Percentiles rank a stretch among this genome's conserved stretches.
Evolutionary conservation across 345 rosid genomes (phyloP).

Genomic region (Ceriops tagal): DNA sequence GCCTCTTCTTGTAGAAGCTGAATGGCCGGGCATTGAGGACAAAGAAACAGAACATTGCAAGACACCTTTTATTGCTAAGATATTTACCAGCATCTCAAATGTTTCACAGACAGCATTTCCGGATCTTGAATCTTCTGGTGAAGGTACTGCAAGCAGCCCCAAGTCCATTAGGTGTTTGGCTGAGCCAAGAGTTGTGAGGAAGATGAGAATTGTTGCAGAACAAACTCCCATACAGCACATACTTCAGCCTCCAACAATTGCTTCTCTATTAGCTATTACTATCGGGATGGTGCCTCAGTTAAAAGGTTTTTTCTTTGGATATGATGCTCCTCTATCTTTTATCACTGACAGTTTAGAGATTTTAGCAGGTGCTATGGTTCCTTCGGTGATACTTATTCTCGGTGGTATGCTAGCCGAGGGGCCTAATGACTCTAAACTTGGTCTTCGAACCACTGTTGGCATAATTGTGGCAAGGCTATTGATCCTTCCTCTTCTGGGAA

Average conservation of each 20-base stretch:
- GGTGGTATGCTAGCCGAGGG: conserved; percentile 98
- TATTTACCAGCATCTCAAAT: conserved; percentile 52
- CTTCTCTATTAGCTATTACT: conserved; percentile 78
- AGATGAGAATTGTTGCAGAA: conserved; percentile 80
- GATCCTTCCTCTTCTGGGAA: conserved; percentile 79
- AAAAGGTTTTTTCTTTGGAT: conserved; percentile 62
- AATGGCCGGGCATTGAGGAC: conserved; percentile 96
- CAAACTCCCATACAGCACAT: conserved; percentile 87
- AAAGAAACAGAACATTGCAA: conserved; percentile 86
- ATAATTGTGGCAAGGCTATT: conserved; percentile 70
- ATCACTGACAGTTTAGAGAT: conserved; percentile 83
- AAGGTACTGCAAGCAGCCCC: conserved; percentile 47
- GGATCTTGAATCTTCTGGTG: conserved; percentile 48
- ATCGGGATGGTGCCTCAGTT: conserved; percentile 75
- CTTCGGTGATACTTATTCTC: conserved; percentile 95
- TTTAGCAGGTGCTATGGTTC: conserved; percentile 85
- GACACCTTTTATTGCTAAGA: conserved; percentile 73
- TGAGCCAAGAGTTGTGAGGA: conserved; percentile 87
- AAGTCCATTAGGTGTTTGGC: conserved; percentile 69
- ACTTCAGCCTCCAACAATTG: conserved; percentile 89
- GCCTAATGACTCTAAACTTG: conserved; percentile 77
- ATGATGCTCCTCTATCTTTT: conserved; percentile 86
- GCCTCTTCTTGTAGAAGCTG: conserved; percentile 88
- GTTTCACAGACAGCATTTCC: conserved; percentile 49
- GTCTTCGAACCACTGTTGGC: conserved; percentile 75